Base-by-base conservation (phyloP, 176 grass and related monocot genomes). In the Luzula sylvatica region DNA sequence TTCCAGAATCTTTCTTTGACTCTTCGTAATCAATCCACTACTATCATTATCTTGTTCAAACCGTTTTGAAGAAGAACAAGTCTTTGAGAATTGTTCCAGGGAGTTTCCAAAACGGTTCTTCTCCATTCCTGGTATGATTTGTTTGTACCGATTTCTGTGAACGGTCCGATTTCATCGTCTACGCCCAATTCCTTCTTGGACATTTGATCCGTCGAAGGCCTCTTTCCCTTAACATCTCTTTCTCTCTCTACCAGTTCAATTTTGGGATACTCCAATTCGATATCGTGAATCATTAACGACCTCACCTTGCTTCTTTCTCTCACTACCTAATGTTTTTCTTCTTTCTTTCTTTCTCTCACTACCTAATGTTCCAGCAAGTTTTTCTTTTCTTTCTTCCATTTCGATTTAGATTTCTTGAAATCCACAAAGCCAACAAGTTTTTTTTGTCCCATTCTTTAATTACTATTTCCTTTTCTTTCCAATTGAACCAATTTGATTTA, bases 1-100 rank as follows among this genome's bases (percentile, higher is more conserved):
- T 42, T 90, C 92, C 16, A 72, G 71, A 55, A 98, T 87, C 60
- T 87, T 89, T 54, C 65, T 80, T 64, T 86, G 86, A 72, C 69
- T 98, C 65, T 75, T 65, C 55, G 58, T 86, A 14, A 78, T 66
- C 3, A 55, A 38, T 68, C 82, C 77, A 27, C 70, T 64, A 46
- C 70, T 67, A n/a, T n/a, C n/a, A n/a, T n/a, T n/a, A 86, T 64
- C 57, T 98, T 81, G 5, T 80, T 78, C 43, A 83, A 40, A 38
- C 77, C 82, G 35, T 77, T 42, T 45, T 74, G 68, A 30, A 90
- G 78, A 42, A 69, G 78, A 0, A 26, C 28, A 3, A 98, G 78
- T 78, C 86, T 75, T 47, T 72, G 75, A 11, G 75, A 72, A 51
- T 98, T 75, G 3, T 77, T 79, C 1, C 71, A 74, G 1, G 86